Evolutionary conservation across 805 yeast genomes (phyloP).

Genomic region (Wickerhamomyces chaumierensis): DNA sequence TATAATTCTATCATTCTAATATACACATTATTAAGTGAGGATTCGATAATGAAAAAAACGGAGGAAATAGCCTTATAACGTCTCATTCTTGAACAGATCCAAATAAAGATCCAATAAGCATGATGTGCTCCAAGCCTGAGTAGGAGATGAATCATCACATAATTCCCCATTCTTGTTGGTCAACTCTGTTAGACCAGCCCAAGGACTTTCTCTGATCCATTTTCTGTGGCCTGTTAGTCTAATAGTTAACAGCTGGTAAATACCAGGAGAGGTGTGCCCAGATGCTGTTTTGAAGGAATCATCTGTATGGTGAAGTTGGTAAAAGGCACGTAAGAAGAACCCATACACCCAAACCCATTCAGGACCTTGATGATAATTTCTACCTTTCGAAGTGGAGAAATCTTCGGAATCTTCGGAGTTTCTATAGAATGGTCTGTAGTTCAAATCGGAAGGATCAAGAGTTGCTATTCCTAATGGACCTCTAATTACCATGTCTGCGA

Average conservation of each 20-base stretch:
- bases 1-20: no score
- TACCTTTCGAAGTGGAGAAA: constrained; percentile 88
- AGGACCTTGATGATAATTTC: constrained; percentile 98
- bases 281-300: constrained; percentile 23
- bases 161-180: constrained; percentile 79
- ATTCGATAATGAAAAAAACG: no score
- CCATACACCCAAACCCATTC: constrained; percentile 97
- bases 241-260: constrained; percentile 46
- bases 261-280: constrained; percentile 32
- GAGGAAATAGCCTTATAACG: no score
- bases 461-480: constrained; percentile 93
- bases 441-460: constrained; percentile 83
- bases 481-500: constrained; percentile 64
- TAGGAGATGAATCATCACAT: constrained; percentile 83
- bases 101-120: constrained; percentile 72
- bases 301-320: constrained; percentile 36
- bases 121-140: constrained; percentile 95
- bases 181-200: constrained; percentile 92
- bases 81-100: constrained; percentile 31
- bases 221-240: constrained; percentile 53
- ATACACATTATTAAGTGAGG: no score
- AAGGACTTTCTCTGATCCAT: constrained; percentile 66
- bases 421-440: constrained; percentile 81
- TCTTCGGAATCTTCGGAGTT: constrained; percentile 75
- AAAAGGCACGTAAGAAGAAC: constrained; percentile 72